These are phyloP conservation scores for Lactarius quietus DNA, from an alignment of 768 basidiomycete genomes.

Conservation along the genomic window DNA sequence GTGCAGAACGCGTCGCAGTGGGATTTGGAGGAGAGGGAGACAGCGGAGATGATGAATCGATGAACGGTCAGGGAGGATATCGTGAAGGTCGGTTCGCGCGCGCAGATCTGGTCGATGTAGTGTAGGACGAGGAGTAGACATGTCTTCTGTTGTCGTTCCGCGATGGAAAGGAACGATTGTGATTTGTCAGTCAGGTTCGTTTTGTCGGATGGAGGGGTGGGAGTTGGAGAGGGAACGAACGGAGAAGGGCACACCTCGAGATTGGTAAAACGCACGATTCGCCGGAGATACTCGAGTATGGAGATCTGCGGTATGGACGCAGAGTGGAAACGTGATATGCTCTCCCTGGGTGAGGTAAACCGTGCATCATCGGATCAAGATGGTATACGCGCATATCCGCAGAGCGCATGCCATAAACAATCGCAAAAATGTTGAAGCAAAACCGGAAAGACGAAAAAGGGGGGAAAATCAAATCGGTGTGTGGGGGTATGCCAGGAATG, in stretches of 20 bases:
- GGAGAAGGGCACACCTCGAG: slow-evolving; percentile 65
- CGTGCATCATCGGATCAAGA: slow-evolving; percentile 1
- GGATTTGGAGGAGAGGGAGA: slow-evolving; percentile 90
- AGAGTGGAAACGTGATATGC: slow-evolving; percentile 96
- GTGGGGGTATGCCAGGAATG: slow-evolving; percentile 23
- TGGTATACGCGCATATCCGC: background rate
- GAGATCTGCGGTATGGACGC: slow-evolving; percentile 85
- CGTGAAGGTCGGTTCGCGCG: slow-evolving; percentile 82
- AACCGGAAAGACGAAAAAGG: background rate
- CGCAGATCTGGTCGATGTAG: slow-evolving; percentile 93
- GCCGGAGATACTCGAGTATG: slow-evolving; percentile 88
- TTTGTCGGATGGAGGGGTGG: slow-evolving; percentile 6
- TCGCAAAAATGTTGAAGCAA: background rate
- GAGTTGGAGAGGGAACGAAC: slow-evolving; percentile 3
- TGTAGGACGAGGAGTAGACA: slow-evolving; percentile 61
- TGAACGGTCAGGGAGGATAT: slow-evolving; percentile 94
- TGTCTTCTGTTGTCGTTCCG: slow-evolving; percentile 48
- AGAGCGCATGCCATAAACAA: background rate
- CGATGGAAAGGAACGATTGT: no score
- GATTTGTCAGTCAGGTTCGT: background rate
- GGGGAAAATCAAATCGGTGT: slow-evolving; percentile 11
- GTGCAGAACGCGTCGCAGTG: slow-evolving; percentile 95
- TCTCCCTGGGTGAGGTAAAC: no score
- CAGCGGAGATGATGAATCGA: slow-evolving; percentile 92
- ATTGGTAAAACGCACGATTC: slow-evolving; percentile 93